Base-by-base conservation (phyloP, 2,329 filamentous ascomycete genomes). In the Aspergillus calidoustus region DNA sequence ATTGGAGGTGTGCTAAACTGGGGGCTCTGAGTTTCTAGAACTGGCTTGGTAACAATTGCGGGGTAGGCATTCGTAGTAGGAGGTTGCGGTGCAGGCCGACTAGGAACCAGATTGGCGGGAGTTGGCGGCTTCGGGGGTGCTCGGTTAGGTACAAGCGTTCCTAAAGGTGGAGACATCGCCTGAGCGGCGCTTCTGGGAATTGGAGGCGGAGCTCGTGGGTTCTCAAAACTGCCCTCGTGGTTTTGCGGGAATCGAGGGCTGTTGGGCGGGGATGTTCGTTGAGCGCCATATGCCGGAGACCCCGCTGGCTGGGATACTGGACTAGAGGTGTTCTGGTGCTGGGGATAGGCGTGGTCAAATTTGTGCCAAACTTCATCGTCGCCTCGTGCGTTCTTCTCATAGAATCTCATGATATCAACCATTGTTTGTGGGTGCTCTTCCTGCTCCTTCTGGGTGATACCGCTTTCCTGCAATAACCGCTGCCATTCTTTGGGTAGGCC, bases 401-500 rank as follows among this genome's bases (percentile, higher is more conserved):
- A 98, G 76, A 98, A 98, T 62, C 90, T 91, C 79, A 99, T 89
- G 71, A 99, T 95, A 76, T 98, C 91, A 74, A 96, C 90, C 80
- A 97, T 93, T 62, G 94, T 93, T 77, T 98, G 93, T 3, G 95
- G 95, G 73, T 98, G 93, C 78, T 97, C 91, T 76, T 94, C 91
- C 77, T 96, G 91, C 76, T 98, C 95, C 80, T 95, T 93, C 80
- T 97, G 93, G 30, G 93, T 91, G 72, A 99, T 97, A 66, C 95
- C 95, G 77, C 92, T 97, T 78, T 97, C 93, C 80, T 94, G 92
- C 73, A 99, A 88, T 75, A 97, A 87, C 64, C 92, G 90, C 80
- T 98, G 94, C 95, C 95, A 99, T 85, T 98, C 95, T 78, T 95
- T 96, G 19, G 95, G 95, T 30, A 99, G 85, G 66, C 95, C 95